Percentiles rank a stretch among this genome's conserved stretches.
These are phyloP conservation scores for Yarrowia sp. DNA, from an alignment of 805 yeast species.

Conservation along the genomic window DNA sequence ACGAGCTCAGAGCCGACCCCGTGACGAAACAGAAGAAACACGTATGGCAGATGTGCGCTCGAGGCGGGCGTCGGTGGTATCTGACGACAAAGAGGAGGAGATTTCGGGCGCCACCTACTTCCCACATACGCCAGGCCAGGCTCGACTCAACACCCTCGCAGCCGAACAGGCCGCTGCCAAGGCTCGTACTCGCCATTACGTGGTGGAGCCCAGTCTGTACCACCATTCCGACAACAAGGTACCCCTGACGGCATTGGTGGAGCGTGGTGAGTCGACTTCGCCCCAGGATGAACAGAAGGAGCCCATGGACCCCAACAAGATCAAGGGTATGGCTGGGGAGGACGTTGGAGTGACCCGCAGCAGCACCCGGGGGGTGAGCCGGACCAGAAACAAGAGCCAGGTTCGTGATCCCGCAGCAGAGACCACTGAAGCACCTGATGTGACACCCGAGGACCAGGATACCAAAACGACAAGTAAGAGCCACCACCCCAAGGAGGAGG, in stretches of 20 bases:
- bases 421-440: background rate
- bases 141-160: slow-evolving; percentile 9
- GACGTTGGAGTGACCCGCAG: slow-evolving; percentile 28
- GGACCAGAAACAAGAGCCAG: slow-evolving; percentile 27
- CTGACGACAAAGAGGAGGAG: slow-evolving; percentile 44
- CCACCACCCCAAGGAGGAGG: background rate
- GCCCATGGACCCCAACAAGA: slow-evolving; percentile 32
- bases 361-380: slow-evolving; percentile 17
- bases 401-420: slow-evolving; percentile 1
- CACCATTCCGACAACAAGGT: background rate
- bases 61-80: slow-evolving; percentile 39
- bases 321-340: slow-evolving; percentile 33
- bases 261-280: background rate
- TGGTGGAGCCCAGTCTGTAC: slow-evolving; percentile 17
- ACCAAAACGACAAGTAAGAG: background rate
- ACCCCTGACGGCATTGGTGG: slow-evolving; percentile 18
- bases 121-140: slow-evolving; percentile 45
- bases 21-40: slow-evolving; percentile 7
- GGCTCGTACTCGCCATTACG: slow-evolving; percentile 38
- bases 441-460: slow-evolving; percentile 7
- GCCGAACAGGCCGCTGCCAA: slow-evolving; percentile 40
- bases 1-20: slow-evolving; percentile 10
- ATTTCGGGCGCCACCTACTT: slow-evolving; percentile 49
- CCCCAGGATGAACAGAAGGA: slow-evolving; percentile 1
- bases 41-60: slow-evolving; percentile 5